These are phyloP conservation scores for Marasmius tenuissimus DNA, from an alignment of 1,284 basidiomycete genomes.

Conservation along the genomic window DNA sequence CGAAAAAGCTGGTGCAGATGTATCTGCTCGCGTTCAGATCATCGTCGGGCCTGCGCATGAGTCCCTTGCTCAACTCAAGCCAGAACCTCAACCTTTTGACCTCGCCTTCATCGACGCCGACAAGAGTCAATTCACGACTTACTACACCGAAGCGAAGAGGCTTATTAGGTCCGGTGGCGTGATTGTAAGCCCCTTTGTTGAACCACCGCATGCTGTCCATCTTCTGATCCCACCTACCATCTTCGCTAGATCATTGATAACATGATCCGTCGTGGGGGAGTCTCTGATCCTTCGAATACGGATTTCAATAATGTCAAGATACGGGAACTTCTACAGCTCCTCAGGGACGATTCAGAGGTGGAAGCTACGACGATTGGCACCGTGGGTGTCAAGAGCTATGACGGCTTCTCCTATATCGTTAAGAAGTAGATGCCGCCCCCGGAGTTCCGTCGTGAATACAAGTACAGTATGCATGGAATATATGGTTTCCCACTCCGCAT, in stretches of 20 bases:
- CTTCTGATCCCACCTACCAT: not conserved
- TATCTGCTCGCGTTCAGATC: slow-evolving; percentile 34
- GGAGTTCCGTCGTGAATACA: not conserved
- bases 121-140: slow-evolving; percentile 46
- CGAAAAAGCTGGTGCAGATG: slow-evolving; percentile 38
- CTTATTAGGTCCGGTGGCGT: slow-evolving; percentile 52
- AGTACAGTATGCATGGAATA: too few relatives aligned
- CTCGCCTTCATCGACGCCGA: slow-evolving; percentile 65
- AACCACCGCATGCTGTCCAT: not conserved
- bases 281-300: slow-evolving; percentile 40
- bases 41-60: slow-evolving; percentile 51
- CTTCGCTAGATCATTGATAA: slow-evolving; percentile 56
- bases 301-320: slow-evolving; percentile 45
- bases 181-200: slow-evolving; percentile 39
- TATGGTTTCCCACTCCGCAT: too few relatives aligned
- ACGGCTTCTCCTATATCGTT: slow-evolving; percentile 58
- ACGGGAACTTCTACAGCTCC: slow-evolving; percentile 41
- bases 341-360: slow-evolving; percentile 54
- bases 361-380: slow-evolving; percentile 61
- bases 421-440: not conserved
- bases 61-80: slow-evolving; percentile 39
- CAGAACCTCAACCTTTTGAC: slow-evolving; percentile 50
- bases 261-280: slow-evolving; percentile 51
- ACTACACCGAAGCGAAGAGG: slow-evolving; percentile 57
- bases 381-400: slow-evolving; percentile 62